A percentile compares a stretch with the other conserved stretches of the same genome.
Evolutionary conservation across 495 filamentous ascomycete species (phyloP).

Genomic region (Hypoxylon cercidicola): DNA sequence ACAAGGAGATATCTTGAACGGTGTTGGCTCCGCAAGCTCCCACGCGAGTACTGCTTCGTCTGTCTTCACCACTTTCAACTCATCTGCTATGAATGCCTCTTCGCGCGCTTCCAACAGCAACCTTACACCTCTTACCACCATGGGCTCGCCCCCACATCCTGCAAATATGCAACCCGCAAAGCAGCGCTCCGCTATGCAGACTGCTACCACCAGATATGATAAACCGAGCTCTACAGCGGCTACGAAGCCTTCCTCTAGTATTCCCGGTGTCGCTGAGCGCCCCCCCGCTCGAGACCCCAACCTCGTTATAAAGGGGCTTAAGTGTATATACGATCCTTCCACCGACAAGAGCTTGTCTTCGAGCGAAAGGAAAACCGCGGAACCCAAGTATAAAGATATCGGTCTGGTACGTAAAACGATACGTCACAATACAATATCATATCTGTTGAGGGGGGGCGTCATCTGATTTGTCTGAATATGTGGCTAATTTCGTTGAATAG

Average conservation of each 20-base stretch:
- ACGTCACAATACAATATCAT: slow-evolving; percentile 49
- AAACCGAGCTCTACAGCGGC: slow-evolving; percentile 36
- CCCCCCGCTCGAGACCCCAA: slow-evolving; percentile 70
- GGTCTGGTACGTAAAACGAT: slow-evolving; percentile 64
- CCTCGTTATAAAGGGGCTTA: slow-evolving; percentile 72
- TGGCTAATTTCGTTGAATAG: slow-evolving; percentile 65
- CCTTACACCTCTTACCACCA: slow-evolving; percentile 79
- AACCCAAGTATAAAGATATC: slow-evolving; percentile 78
- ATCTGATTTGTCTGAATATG: slow-evolving; percentile 59
- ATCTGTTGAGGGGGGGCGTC: slow-evolving; percentile 59
- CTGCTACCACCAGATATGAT: slow-evolving; percentile 44
- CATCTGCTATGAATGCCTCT: slow-evolving; percentile 60
- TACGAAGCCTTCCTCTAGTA: slow-evolving; percentile 31
- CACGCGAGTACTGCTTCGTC: slow-evolving; percentile 72
- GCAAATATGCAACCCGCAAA: slow-evolving; percentile 57
- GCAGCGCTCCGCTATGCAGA: slow-evolving; percentile 48
- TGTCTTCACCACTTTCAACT: slow-evolving; percentile 67
- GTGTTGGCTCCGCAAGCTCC: slow-evolving; percentile 73
- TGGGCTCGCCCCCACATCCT: slow-evolving; percentile 77
- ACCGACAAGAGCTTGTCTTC: slow-evolving; percentile 61
- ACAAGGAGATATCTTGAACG: slow-evolving; percentile 70
- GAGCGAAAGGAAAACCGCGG: slow-evolving; percentile 71
- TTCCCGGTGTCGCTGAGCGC: slow-evolving; percentile 57
- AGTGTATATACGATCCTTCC: slow-evolving; percentile 79
- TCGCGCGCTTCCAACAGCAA: slow-evolving; percentile 61